A percentile compares a stretch with the other conserved stretches of the same genome.
Conservation (phyloP, 208 protist genomes). For the Tritrichomonas foetus region DNA sequence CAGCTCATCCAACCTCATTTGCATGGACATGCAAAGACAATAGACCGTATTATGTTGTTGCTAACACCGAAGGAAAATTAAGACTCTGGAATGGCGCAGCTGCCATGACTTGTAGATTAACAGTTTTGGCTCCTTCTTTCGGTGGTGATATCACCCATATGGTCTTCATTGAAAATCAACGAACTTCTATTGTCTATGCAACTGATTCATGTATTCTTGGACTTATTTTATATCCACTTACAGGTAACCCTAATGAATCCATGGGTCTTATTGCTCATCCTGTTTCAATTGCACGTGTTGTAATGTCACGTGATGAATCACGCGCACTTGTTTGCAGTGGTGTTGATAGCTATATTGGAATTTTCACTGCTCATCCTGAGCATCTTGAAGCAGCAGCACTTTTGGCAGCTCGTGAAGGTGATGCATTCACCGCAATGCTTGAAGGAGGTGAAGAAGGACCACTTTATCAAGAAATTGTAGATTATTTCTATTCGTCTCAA, state of each 20-base stretch:
- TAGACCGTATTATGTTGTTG: background rate
- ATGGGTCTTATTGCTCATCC: conserved; percentile 30
- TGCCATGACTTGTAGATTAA: background rate
- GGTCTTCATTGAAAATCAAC: background rate
- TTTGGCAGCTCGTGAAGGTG: background rate
- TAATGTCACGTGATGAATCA: background rate
- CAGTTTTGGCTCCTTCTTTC: background rate
- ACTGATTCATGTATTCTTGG: conserved; percentile 19
- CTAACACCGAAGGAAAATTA: conserved; percentile 27
- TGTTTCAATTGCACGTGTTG: background rate
- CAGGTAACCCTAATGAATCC: conserved; percentile 36
- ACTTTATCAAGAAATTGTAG: conserved; percentile 36
- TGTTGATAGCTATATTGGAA: conserved; percentile 31
- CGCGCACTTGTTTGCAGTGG: background rate
- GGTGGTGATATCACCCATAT: conserved; percentile 12
- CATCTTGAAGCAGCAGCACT: background rate
- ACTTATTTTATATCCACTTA: background rate
- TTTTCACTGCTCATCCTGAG: conserved; percentile 10
- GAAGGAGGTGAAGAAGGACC: conserved; percentile 32
- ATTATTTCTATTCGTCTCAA: background rate
- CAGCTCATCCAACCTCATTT: background rate
- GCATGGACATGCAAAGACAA: background rate
- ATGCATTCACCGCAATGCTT: conserved; percentile 29
- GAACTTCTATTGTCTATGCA: background rate
- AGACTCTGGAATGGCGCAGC: background rate